phyloP scores from a whole-genome alignment of 2,329 filamentous ascomycete species.

The Claviceps lovelessii region DNA sequence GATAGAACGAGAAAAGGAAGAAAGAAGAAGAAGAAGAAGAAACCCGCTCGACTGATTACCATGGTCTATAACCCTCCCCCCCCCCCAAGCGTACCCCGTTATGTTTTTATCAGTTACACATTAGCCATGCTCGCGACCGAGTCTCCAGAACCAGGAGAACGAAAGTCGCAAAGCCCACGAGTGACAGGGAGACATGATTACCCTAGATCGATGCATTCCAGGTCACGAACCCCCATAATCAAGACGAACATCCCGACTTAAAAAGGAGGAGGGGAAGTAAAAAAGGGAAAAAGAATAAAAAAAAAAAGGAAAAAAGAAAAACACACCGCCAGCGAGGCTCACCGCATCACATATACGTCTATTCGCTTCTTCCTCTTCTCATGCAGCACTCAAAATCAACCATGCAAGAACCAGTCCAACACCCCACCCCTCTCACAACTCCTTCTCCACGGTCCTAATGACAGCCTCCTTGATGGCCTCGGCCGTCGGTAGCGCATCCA shows the following conservation, averaged over 20 bases:
- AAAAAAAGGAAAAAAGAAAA: background rate
- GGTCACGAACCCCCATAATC: background rate
- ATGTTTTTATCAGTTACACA: background rate
- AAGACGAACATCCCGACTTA: background rate
- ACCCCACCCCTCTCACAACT: conserved; percentile 15
- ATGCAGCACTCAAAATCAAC: background rate
- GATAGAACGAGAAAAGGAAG: too few relatives aligned
- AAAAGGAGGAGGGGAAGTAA: too few relatives aligned
- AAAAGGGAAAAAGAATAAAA: too few relatives aligned
- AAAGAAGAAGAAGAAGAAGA: background rate
- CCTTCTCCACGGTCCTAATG: conserved; percentile 16
- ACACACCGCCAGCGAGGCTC: background rate
- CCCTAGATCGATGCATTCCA: background rate
- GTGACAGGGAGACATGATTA: background rate
- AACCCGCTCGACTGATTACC: background rate
- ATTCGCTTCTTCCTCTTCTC: too few relatives aligned
- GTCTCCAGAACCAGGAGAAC: background rate
- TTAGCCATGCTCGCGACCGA: background rate
- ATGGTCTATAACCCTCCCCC: background rate
- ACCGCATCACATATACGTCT: background rate
- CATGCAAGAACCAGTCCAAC: too few relatives aligned
- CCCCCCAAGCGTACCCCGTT: background rate
- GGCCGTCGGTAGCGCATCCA: conserved; percentile 11
- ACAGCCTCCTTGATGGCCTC: conserved; percentile 11
- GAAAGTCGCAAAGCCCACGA: background rate